Base-by-base conservation (phyloP, 1,284 basidiomycete species). In the Leccinum pachyderme region DNA sequence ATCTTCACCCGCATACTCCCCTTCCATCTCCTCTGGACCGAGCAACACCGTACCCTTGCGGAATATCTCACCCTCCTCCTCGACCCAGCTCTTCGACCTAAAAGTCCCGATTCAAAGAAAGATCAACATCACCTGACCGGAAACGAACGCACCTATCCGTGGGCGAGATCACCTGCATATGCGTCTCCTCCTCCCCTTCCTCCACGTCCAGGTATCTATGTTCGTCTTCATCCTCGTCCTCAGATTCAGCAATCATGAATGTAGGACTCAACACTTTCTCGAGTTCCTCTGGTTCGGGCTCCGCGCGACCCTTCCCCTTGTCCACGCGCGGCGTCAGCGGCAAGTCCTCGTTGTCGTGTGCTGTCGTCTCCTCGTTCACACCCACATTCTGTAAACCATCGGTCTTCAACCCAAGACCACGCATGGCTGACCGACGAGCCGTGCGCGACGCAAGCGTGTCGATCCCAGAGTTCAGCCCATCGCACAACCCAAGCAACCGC, bases 1-100 rank as follows among this genome's bases (percentile, higher is more conserved):
- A 47, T 91, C 87, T 64, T 93, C 91, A 0, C 90, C 87, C n/a
- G 83, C 87, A 63, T 87, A 90, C 69, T 87, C 89, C 25, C 83
- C 85, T 70, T 91, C 91, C 81, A 93, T 89, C 67, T 93, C 91
- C 59, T 89, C 91, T 5, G 87, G 86, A 0, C 89, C 87, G 9
- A 96, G 77, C 11, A 93, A 77, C 2, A 85, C 86, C 1, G 80
- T 81, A 0, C 94, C 93, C 68, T 94, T 94, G 49, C 94, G 78
- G 75, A 98, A 98, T 31, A 97, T 87, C 71, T 97, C 94, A 1
- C 91, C 92, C 65, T 93, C 92, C 65, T 94, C 92, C 61, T 86
- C 89, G 0, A 94, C 87, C 87, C 89, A 91, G 52, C 77, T 84
- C 61, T 82, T 79, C 39, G 87, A 90, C 52, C 88, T 89, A 35